Percentiles rank a stretch among this genome's conserved stretches.
Conservation (phyloP, 1,284 basidiomycete species). For the Trichosporon sp. region DNA sequence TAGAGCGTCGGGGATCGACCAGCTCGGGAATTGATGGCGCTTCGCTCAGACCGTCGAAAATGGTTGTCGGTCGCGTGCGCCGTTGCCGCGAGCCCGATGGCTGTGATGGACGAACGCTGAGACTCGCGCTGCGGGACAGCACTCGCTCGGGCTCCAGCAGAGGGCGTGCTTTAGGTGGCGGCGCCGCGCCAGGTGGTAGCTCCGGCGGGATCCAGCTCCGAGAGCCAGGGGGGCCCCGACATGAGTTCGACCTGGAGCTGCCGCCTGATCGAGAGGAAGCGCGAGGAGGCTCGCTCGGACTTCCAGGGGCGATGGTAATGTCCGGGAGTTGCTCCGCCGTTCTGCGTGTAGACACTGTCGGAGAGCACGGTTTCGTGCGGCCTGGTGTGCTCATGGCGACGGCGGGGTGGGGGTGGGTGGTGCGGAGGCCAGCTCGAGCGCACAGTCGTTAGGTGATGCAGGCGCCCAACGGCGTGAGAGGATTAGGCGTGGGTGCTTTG, state of each 20-base stretch:
- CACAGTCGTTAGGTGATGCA: background rate
- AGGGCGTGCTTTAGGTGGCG: background rate
- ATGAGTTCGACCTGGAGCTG: background rate
- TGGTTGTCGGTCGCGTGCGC: background rate
- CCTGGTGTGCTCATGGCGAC: conserved; percentile 1
- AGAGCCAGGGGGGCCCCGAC: background rate
- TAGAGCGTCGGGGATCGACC: background rate
- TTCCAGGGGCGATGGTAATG: background rate
- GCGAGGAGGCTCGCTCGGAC: background rate
- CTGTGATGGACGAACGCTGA: background rate
- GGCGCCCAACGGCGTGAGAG: background rate
- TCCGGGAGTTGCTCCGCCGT: background rate
- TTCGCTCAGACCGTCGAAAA: background rate
- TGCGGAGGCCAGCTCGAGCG: background rate
- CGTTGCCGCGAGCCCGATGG: background rate
- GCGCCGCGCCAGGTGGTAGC: background rate
- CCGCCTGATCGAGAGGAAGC: background rate
- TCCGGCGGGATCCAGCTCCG: background rate
- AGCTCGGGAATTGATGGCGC: background rate
- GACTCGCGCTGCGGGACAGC: background rate
- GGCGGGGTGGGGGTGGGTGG: background rate
- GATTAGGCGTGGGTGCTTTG: background rate
- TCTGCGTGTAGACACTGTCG: background rate
- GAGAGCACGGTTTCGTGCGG: background rate
- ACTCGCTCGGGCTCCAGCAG: background rate